Conservation (phyloP, 2,329 filamentous ascomycete genomes). For the Nannizziopsis barbatae region DNA sequence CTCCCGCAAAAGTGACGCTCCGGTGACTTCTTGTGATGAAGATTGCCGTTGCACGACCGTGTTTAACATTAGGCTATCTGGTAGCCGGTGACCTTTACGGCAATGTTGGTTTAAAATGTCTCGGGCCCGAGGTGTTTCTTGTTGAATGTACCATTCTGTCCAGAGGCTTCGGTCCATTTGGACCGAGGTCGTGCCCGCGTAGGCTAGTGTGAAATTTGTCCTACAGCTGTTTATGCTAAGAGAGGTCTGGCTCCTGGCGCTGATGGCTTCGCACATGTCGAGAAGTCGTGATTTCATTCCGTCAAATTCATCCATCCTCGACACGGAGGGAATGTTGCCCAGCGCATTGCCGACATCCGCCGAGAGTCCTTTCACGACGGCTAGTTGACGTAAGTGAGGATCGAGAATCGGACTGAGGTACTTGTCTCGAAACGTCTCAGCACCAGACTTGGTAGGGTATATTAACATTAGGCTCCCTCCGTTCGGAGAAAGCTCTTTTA, state of each 20-base stretch:
- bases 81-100: conserved; percentile 29
- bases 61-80: conserved; percentile 22
- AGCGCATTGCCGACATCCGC: conserved; percentile 45
- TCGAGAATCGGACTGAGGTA: conserved; percentile 53
- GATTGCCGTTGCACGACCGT: conserved; percentile 22
- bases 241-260: conserved; percentile 18
- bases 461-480: conserved; percentile 51
- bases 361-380: conserved; percentile 48
- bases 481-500: conserved; percentile 48
- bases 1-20: conserved; percentile 47
- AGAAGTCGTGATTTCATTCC: conserved; percentile 36
- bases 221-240: conserved; percentile 21
- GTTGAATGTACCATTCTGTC: conserved; percentile 55
- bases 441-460: conserved; percentile 50
- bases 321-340: conserved; percentile 44
- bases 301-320: conserved; percentile 45
- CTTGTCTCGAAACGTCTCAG: conserved; percentile 46
- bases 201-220: conserved; percentile 36
- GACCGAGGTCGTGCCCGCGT: conserved; percentile 43
- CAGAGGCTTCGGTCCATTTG: conserved; percentile 44
- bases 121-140: conserved; percentile 50
- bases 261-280: conserved; percentile 31
- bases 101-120: conserved; percentile 37
- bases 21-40: conserved; percentile 35
- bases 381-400: conserved; percentile 48